Conservation (phyloP, 192 early-diverging fungal species). For the Linnemannia zychae region DNA sequence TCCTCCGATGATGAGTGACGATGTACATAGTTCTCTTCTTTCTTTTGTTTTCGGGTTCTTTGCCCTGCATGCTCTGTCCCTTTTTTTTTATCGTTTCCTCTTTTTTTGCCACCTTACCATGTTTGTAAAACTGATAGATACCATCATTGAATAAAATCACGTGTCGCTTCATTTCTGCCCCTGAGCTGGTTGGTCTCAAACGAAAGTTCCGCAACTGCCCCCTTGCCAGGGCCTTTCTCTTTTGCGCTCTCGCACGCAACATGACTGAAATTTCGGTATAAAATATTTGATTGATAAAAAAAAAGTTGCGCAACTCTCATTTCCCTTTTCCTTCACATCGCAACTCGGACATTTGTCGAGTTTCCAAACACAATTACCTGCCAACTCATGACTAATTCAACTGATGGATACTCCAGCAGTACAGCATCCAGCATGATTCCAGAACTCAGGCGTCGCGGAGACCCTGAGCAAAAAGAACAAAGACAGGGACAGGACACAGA, state of each 20-base stretch:
- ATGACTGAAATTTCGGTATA: too few species aligned
- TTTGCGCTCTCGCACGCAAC: too few species aligned
- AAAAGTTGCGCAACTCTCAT: too few species aligned
- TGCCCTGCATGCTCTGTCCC: neutral
- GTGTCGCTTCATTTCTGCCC: neutral
- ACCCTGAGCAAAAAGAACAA: neutral
- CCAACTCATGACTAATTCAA: neutral
- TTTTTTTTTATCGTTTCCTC: neutral
- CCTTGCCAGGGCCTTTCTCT: too few species aligned
- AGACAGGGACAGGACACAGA: neutral
- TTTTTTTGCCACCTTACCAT: neutral
- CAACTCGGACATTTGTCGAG: neutral
- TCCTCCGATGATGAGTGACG: neutral
- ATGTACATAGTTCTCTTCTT: conserved; percentile 22
- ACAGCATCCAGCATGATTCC: neutral
- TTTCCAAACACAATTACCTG: neutral
- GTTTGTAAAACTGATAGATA: too few species aligned
- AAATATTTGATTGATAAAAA: too few species aligned
- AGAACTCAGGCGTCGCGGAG: neutral
- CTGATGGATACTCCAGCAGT: neutral
- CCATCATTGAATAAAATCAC: neutral
- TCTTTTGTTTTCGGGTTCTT: neutral
- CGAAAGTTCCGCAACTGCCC: neutral
- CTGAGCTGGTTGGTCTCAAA: neutral
- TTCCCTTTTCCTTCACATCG: neutral